phyloP scores from a whole-genome alignment of 768 basidiomycete genomes.

The Amanita pallidorosea region DNA sequence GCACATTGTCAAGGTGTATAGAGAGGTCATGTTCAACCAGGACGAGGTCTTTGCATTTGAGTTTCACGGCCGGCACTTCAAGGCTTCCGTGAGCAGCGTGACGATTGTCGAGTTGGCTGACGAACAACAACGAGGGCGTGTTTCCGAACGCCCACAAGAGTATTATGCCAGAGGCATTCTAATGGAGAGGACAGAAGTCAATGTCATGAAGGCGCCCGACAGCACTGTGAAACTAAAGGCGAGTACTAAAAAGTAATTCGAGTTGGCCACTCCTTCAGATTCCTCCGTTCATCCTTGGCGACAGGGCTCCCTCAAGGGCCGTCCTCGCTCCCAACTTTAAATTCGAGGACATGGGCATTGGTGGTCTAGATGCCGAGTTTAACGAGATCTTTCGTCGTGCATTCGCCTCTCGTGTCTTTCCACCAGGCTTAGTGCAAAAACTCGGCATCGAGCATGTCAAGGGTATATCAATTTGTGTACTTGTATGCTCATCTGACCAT shows the following conservation, averaged over 20 bases:
- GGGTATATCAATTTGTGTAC: conserved; percentile 34
- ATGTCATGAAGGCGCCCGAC: conserved; percentile 72
- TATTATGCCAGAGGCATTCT: conserved; percentile 52
- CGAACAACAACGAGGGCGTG: conserved; percentile 30
- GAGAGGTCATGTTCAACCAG: conserved; percentile 54
- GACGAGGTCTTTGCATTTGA: conserved; percentile 77
- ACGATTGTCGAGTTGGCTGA: conserved; percentile 51
- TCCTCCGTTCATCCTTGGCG: not conserved
- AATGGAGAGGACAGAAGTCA: conserved; percentile 89
- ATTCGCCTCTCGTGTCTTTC: conserved; percentile 97
- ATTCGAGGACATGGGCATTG: conserved; percentile 99
- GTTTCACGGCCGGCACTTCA: conserved; percentile 78
- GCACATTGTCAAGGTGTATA: conserved; percentile 68
- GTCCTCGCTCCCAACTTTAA: conserved; percentile 98
- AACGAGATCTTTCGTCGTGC: conserved; percentile 96
- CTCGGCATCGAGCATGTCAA: conserved; percentile 98
- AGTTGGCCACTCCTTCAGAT: not conserved
- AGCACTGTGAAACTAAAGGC: conserved; percentile 86
- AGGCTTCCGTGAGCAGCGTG: conserved; percentile 53
- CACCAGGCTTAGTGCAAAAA: conserved; percentile 92
- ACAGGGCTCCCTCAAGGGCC: conserved; percentile 82
- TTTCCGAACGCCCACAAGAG: conserved; percentile 15
- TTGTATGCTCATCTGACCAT: not conserved
- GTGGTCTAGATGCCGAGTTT: conserved; percentile 93
- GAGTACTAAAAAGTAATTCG: conserved; percentile 72